phyloP scores from a whole-genome alignment of 139 green algal species.

The Volvox africanus region DNA sequence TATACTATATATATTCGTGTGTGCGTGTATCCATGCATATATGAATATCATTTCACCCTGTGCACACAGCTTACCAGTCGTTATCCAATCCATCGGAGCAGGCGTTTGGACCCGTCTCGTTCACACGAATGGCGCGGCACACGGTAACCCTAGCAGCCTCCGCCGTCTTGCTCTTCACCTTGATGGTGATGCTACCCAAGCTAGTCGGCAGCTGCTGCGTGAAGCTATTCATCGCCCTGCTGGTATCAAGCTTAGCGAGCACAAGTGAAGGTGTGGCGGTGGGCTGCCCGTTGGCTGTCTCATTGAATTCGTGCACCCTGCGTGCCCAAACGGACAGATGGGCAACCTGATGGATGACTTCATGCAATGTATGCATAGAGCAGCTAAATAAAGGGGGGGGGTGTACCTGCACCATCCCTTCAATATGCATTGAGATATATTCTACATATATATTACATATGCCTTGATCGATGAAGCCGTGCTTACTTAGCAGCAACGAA shows the following conservation, averaged over 20 bases:
- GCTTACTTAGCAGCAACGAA: no score
- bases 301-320: background rate
- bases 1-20: no score
- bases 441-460: no score
- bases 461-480: no score
- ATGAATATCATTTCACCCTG: background rate
- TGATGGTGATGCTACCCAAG: background rate
- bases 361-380: no score
- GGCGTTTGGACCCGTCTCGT: background rate
- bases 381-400: no score
- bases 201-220: background rate
- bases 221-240: no score
- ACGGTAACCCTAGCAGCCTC: background rate
- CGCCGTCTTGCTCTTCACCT: background rate
- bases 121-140: background rate
- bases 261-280: no score
- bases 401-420: no score
- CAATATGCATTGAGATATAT: no score
- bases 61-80: background rate
- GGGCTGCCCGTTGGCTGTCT: background rate
- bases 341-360: background rate
- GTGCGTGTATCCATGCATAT: no score
- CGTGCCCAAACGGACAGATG: background rate
- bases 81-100: background rate
- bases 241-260: no score